Percentiles rank a stretch among this genome's conserved stretches.
phyloP scores from a whole-genome alignment of 2,329 filamentous ascomycete genomes.

The Teratosphaeriaceae sp. region DNA sequence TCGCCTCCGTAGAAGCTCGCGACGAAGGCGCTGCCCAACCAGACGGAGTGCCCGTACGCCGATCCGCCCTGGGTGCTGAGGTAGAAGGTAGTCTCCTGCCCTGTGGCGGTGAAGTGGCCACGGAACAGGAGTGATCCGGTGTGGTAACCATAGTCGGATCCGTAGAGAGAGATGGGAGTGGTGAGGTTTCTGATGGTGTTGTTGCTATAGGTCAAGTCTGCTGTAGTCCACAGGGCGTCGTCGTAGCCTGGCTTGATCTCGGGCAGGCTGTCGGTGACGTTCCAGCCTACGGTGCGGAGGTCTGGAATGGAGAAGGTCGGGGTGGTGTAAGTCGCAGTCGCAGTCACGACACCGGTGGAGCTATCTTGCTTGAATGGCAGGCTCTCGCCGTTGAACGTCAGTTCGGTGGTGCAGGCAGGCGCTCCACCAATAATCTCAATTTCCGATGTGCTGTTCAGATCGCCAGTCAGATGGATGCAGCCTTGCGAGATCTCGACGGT shows the following conservation, averaged over 20 bases:
- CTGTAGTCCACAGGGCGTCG: constrained; percentile 60
- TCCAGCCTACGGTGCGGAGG: constrained; percentile 57
- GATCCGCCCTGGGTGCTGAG: constrained; percentile 56
- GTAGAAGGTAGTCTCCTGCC: constrained; percentile 51
- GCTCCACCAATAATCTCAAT: constrained; percentile 63
- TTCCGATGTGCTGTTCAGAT: constrained; percentile 62
- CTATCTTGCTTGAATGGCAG: constrained; percentile 23
- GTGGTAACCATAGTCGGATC: constrained; percentile 68
- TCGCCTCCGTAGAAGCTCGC: constrained; percentile 58
- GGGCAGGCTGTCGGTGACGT: constrained; percentile 63
- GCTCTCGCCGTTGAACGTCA: constrained; percentile 55
- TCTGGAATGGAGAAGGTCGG: constrained; percentile 51
- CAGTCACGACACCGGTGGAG: constrained; percentile 41
- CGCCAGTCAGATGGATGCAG: constrained; percentile 59
- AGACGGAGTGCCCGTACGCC: constrained; percentile 61
- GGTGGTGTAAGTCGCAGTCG: constrained; percentile 43
- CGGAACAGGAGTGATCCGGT: constrained; percentile 63
- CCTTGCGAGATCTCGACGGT: constrained; percentile 49
- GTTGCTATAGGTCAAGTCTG: constrained; percentile 51
- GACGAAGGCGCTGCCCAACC: constrained; percentile 57
- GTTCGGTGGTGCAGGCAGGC: constrained; percentile 43
- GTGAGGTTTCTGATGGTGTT: constrained; percentile 52
- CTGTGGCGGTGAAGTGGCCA: constrained; percentile 60
- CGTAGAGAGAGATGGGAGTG: constrained; percentile 60
- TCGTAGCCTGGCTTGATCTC: constrained; percentile 60